Base-by-base conservation (phyloP, 2,329 filamentous ascomycete species). In the Penicillium freii region DNA sequence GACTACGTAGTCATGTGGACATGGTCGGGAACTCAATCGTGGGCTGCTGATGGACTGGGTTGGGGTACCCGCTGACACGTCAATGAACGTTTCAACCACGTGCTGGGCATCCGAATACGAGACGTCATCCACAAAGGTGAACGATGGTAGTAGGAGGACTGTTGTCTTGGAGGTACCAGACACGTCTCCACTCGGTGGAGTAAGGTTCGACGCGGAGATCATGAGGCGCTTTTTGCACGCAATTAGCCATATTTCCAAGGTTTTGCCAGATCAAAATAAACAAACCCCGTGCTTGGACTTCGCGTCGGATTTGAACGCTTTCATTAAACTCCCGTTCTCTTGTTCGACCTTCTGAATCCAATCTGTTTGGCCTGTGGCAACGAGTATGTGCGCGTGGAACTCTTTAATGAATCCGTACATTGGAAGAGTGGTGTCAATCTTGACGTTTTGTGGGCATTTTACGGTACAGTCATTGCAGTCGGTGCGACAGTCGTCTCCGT, bases 1-100 rank as follows among this genome's bases (percentile, higher is more conserved):
- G 67, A 97, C 89, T 27, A 97, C 81, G 62, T 87, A 92, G 65
- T 84, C 82, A 17, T 36, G 45, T n/a, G 33, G 21, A 15, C 46
- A 49, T 8, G 33, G 33, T 5, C 46, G 34, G 5, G 46, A 49
- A 38, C 6, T 49, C 17, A 49, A 19, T 19, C 34, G 46, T 2
- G 46, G 21, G 39, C 33, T 38, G 23, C 21, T 38, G 4, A 49
- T 15, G 23, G 21, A 15, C 10, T 38, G 33, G 7, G 23, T 19
- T n/a, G 46, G 33, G 19, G 1, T 21, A 23, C 23, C 46, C 10
- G 9, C 2, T 13, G 46, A 4, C 17, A 19, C 34, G 25, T 49
- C 46, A 6, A 49, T 36, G 21, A 49, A 49, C 2, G 21, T 49
- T 3, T 49, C 34, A 17, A 49, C 34, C 7, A 49, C 46, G 6